These are phyloP conservation scores for Elaphomyces granulatus DNA, from an alignment of 495 filamentous ascomycete species.

Conservation along the genomic window DNA sequence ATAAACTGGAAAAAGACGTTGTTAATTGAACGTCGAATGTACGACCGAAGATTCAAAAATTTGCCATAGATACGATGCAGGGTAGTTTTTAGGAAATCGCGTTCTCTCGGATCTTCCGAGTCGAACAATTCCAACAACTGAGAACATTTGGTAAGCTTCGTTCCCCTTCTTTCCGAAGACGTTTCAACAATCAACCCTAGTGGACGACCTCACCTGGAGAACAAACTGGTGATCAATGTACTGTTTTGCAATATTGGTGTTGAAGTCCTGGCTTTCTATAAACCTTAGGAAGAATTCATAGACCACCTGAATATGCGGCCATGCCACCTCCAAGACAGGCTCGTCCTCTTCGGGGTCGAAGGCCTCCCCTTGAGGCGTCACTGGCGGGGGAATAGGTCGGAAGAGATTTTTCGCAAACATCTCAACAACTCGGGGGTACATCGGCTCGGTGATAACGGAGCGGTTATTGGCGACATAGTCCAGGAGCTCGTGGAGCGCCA, in stretches of 20 bases:
- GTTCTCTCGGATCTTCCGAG: constrained; percentile 92
- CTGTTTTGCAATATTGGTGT: constrained; percentile 98
- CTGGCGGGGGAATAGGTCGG: constrained; percentile 86
- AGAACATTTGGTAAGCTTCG: constrained; percentile 4
- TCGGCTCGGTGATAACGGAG: constrained; percentile 95
- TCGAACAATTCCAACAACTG: constrained; percentile 94
- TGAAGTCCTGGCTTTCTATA: constrained; percentile 99
- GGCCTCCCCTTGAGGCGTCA: constrained; percentile 95
- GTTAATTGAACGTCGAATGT: constrained; percentile 96
- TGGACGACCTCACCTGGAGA: constrained; percentile 48
- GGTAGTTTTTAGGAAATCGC: constrained; percentile 97
- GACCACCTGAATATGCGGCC: constrained; percentile 98
- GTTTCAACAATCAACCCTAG: neutral
- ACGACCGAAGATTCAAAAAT: constrained; percentile 94
- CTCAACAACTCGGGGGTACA: constrained; percentile 96
- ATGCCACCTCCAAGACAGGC: constrained; percentile 93
- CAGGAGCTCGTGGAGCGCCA: constrained; percentile 90
- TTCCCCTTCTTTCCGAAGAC: neutral
- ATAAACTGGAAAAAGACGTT: constrained; percentile 99
- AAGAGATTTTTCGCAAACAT: constrained; percentile 99
- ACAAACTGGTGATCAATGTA: constrained; percentile 98
- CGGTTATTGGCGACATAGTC: constrained; percentile 98
- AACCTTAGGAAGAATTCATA: constrained; percentile 99
- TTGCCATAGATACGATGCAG: constrained; percentile 98
- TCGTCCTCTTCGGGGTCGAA: constrained; percentile 99